A percentile compares a stretch with the other conserved stretches of the same genome.
phyloP scores from a whole-genome alignment of 139 green algal genomes.

The Monoraphidium neglectum region DNA sequence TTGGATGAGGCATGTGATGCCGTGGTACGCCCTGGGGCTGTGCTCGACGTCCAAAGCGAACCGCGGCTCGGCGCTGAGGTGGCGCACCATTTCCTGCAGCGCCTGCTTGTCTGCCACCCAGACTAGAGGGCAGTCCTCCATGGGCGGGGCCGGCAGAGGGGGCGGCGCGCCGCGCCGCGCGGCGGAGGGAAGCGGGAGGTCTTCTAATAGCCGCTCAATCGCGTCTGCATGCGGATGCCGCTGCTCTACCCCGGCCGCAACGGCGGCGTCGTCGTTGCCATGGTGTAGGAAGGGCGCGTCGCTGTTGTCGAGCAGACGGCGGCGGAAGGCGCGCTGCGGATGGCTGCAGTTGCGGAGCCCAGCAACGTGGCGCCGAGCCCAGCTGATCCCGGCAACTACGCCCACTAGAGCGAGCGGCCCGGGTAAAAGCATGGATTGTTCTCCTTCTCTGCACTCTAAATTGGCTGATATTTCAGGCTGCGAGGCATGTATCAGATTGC shows the following conservation, averaged over 20 bases:
- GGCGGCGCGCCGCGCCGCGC: background rate
- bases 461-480: too few species aligned
- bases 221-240: background rate
- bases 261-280: background rate
- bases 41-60: slow-evolving; percentile 79
- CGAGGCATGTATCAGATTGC: too few species aligned
- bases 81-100: slow-evolving; percentile 31
- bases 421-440: too few species aligned
- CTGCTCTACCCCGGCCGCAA: background rate
- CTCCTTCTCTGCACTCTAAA: too few species aligned
- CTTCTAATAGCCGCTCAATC: background rate
- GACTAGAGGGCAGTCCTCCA: background rate
- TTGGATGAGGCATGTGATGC: slow-evolving; percentile 79
- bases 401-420: too few species aligned
- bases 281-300: slow-evolving; percentile 44
- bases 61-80: slow-evolving; percentile 28
- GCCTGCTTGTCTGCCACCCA: slow-evolving; percentile 33
- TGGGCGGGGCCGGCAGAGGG: background rate
- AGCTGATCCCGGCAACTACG: too few species aligned
- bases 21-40: slow-evolving; percentile 62
- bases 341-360: background rate
- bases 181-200: background rate
- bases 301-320: slow-evolving; percentile 30
- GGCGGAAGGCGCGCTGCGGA: slow-evolving; percentile 30
- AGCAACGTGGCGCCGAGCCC: too few species aligned